A percentile compares a stretch with the other conserved stretches of the same genome.
These are phyloP conservation scores for Kodamaea sp. DNA, from an alignment of 1,139 yeast genomes.

Conservation along the genomic window DNA sequence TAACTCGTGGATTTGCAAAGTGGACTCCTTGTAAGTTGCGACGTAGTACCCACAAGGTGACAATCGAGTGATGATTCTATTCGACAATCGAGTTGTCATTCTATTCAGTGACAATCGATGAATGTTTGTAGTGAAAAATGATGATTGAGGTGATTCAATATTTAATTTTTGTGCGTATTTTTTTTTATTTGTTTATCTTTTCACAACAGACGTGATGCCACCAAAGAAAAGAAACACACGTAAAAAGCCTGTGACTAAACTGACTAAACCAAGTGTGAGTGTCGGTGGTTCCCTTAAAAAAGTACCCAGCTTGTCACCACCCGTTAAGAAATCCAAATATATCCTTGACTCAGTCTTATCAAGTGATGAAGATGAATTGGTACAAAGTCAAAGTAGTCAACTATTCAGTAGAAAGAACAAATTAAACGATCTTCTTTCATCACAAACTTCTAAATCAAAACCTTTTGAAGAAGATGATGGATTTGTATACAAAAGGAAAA, in stretches of 20 bases:
- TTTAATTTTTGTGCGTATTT: too few species aligned
- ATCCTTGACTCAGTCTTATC: slow-evolving; percentile 1
- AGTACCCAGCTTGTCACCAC: background rate
- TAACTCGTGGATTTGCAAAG: slow-evolving; percentile 2
- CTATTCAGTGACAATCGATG: too few species aligned
- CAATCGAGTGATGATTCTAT: slow-evolving; percentile 6
- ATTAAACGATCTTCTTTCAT: slow-evolving; percentile 25
- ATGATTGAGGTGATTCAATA: too few species aligned
- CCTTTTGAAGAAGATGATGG: slow-evolving; percentile 46
- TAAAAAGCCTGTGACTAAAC: too few species aligned
- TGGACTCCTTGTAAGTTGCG: slow-evolving; percentile 5
- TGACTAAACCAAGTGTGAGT: background rate
- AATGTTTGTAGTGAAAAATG: too few species aligned
- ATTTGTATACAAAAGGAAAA: slow-evolving; percentile 34
- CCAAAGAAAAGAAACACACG: slow-evolving; percentile 9
- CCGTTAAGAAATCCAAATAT: background rate
- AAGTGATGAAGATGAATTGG: slow-evolving; percentile 3
- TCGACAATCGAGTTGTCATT: too few species aligned
- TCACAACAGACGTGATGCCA: slow-evolving; percentile 4
- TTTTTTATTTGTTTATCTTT: too few species aligned
- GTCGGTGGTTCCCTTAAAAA: background rate
- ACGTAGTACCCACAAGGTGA: slow-evolving; percentile 18
- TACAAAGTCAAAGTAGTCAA: slow-evolving; percentile 8
- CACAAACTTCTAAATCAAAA: slow-evolving; percentile 9
- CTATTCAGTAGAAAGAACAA: slow-evolving; percentile 24